Conservation (phyloP, 2,329 filamentous ascomycete species). For the Venturia effusa region DNA sequence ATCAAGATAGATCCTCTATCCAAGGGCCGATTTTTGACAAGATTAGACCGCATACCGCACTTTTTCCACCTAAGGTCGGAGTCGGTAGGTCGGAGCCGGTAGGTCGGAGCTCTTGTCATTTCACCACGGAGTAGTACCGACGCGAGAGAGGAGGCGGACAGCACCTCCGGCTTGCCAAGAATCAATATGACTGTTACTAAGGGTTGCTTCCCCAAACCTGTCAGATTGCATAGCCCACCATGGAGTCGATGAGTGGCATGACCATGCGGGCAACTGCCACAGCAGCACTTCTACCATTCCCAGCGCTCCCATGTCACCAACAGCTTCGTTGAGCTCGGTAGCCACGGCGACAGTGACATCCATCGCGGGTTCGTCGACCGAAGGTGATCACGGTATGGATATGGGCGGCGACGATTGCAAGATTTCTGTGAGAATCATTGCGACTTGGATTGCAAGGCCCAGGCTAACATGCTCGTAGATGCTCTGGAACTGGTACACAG, state of each 20-base stretch:
- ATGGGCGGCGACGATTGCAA: slow-evolving; percentile 23
- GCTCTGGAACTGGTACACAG: slow-evolving; percentile 70
- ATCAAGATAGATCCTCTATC: neutral
- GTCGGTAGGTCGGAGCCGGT: neutral
- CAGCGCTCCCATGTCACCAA: slow-evolving; percentile 7
- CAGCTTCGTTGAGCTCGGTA: neutral
- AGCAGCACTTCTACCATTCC: neutral
- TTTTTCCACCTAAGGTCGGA: neutral
- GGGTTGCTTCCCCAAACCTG: neutral
- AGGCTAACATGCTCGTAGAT: slow-evolving; percentile 40
- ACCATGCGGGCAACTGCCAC: slow-evolving; percentile 7
- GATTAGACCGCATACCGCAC: neutral
- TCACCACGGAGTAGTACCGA: too few relatives aligned
- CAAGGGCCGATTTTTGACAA: neutral
- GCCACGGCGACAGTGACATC: neutral
- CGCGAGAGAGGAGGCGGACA: neutral
- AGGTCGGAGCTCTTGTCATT: neutral
- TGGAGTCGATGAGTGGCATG: neutral
- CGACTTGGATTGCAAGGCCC: neutral
- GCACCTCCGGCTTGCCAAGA: neutral
- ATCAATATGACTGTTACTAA: neutral
- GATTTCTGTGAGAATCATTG: slow-evolving; percentile 24
- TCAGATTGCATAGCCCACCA: neutral
- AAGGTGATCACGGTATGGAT: slow-evolving; percentile 11
- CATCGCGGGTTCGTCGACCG: neutral